A percentile compares a stretch with the other conserved stretches of the same genome.
phyloP scores from a whole-genome alignment of 73 alveolate species.

The Paramecium biaurelia region DNA sequence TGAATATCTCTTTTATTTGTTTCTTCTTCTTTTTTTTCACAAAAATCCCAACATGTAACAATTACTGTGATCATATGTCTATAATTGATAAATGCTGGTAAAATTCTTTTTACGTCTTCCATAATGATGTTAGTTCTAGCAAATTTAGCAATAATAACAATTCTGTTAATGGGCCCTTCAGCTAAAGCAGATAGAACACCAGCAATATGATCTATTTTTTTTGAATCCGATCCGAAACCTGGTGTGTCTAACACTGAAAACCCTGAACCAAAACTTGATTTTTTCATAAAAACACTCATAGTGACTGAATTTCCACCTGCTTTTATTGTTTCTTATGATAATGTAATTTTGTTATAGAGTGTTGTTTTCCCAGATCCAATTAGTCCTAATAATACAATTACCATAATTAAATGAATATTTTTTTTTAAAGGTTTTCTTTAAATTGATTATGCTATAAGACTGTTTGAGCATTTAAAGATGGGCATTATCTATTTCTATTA shows the following conservation, averaged over 20 bases:
- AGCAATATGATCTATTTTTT: neutral
- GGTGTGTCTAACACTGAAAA: neutral
- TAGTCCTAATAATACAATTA: neutral
- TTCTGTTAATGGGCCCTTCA: slow-evolving; percentile 50
- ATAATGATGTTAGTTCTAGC: neutral
- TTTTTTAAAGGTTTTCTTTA: too few relatives aligned
- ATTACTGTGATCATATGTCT: neutral
- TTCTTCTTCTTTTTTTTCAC: neutral
- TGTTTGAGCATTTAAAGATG: too few relatives aligned
- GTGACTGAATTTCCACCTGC: slow-evolving; percentile 7
- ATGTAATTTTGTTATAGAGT: neutral
- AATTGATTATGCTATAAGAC: too few relatives aligned
- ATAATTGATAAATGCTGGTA: neutral
- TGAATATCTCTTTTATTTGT: neutral
- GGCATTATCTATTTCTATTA: too few relatives aligned
- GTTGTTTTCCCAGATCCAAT: slow-evolving; percentile 44
- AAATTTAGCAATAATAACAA: neutral
- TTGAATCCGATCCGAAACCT: neutral
- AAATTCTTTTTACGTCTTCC: neutral
- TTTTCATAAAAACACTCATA: neutral
- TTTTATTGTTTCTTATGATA: neutral
- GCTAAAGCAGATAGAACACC: neutral
- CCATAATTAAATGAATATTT: neutral
- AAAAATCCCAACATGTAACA: slow-evolving; percentile 34
- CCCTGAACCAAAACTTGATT: neutral